Evolutionary conservation across 1,284 basidiomycete genomes (phyloP).

Genomic region (Hemileia vastatrix): DNA sequence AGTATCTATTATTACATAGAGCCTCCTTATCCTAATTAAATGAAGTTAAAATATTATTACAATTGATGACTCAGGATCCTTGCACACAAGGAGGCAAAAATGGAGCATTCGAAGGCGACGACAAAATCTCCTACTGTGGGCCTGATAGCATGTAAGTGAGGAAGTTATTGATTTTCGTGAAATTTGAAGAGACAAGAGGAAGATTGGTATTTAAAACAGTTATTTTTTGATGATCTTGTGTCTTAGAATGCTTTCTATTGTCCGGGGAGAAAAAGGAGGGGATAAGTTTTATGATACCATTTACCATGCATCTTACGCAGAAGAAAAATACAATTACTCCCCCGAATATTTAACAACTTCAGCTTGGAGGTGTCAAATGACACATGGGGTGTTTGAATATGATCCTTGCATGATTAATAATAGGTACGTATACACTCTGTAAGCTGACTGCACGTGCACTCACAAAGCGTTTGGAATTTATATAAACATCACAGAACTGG

Average conservation of each 20-base stretch:
- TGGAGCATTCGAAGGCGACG: slow-evolving; percentile 10
- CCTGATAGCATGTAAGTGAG: slow-evolving; percentile 17
- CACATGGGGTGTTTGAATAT: slow-evolving; percentile 17
- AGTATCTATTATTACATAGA: too few relatives aligned
- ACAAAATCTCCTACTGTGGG: slow-evolving; percentile 19
- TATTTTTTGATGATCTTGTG: background rate
- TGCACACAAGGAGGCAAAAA: slow-evolving; percentile 9
- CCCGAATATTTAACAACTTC: slow-evolving; percentile 17
- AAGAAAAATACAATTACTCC: slow-evolving; percentile 15
- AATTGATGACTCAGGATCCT: slow-evolving; percentile 3
- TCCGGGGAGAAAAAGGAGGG: slow-evolving; percentile 17
- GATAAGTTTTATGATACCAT: slow-evolving; percentile 14
- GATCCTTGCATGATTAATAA: slow-evolving; percentile 8
- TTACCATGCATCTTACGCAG: slow-evolving; percentile 10
- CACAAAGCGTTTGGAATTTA: background rate
- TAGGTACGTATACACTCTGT: slow-evolving; percentile 1
- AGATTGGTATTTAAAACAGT: background rate
- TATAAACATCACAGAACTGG: background rate
- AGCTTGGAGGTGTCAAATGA: slow-evolving; percentile 22
- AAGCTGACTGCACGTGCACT: background rate
- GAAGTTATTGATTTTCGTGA: background rate
- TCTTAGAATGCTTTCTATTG: slow-evolving; percentile 21
- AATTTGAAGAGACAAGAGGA: background rate
- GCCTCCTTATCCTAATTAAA: background rate
- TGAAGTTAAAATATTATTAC: background rate